Conservation (phyloP, 2,329 filamentous ascomycete species). For the Rhinocladiella mackenziei region DNA sequence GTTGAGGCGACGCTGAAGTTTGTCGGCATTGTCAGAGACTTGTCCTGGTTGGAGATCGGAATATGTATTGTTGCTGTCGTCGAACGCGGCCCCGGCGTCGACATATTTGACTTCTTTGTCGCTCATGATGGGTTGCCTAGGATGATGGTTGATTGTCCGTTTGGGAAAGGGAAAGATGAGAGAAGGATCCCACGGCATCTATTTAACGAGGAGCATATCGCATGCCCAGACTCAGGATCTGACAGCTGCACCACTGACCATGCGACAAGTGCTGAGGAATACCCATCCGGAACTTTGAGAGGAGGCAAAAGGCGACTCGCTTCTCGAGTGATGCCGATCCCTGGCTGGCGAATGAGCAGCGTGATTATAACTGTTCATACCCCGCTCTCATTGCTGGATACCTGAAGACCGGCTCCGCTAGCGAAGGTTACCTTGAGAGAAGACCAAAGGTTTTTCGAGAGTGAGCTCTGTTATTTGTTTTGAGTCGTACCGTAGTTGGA, state of each 20-base stretch:
- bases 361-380: too few species aligned
- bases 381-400: too few species aligned
- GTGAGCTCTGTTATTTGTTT: background rate
- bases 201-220: conserved; percentile 2
- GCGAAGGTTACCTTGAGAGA: too few species aligned
- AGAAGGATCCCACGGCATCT: background rate
- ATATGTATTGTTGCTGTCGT: background rate
- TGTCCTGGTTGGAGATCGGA: conserved; percentile 7
- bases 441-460: too few species aligned
- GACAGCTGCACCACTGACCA: background rate
- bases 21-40: conserved; percentile 34
- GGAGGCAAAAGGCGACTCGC: background rate
- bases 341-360: background rate
- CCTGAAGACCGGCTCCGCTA: too few species aligned
- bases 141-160: background rate
- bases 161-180: background rate
- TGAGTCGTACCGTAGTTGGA: too few species aligned
- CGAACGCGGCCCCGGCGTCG: conserved; percentile 5
- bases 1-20: conserved; percentile 48
- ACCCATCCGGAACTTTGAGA: background rate
- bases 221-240: background rate
- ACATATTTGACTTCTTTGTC: conserved; percentile 13
- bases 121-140: conserved; percentile 8
- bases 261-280: background rate
- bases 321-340: background rate